These are phyloP conservation scores for Lepidium campestre DNA, from an alignment of 441 rosid species.

Conservation along the genomic window DNA sequence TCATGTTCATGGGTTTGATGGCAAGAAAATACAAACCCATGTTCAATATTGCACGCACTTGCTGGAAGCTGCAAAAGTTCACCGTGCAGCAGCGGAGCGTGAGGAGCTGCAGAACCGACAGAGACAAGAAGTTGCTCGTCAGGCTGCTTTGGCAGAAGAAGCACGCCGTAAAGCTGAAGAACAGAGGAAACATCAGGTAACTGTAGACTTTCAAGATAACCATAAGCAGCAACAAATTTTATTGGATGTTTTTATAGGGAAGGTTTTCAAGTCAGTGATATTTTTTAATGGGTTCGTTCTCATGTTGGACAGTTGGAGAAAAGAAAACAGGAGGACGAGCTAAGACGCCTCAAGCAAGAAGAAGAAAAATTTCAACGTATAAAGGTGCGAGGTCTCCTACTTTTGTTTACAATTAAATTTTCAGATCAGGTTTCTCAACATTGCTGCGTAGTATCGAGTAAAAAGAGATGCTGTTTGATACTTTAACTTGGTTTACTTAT, in stretches of 20 bases:
- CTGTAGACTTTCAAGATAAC: slow-evolving; percentile 12
- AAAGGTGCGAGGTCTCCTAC: slow-evolving; percentile 49
- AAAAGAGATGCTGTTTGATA: neutral
- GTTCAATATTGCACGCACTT: slow-evolving; percentile 97
- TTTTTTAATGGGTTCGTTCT: slow-evolving; percentile 22
- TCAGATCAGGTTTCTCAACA: neutral
- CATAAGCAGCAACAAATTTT: neutral
- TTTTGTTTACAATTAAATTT: neutral
- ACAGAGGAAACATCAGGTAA: slow-evolving; percentile 89
- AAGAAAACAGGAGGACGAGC: slow-evolving; percentile 94
- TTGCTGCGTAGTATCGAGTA: neutral
- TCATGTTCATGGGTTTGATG: slow-evolving; percentile 92
- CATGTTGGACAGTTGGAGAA: slow-evolving; percentile 68
- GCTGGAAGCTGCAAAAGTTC: slow-evolving; percentile 90
- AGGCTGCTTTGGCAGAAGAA: slow-evolving; percentile 95
- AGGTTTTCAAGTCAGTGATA: neutral
- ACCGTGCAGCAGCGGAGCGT: slow-evolving; percentile 93
- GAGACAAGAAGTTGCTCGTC: slow-evolving; percentile 95
- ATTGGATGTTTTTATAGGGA: neutral
- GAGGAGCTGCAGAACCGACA: slow-evolving; percentile 94
- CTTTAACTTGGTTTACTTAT: neutral
- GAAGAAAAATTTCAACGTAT: slow-evolving; percentile 90
- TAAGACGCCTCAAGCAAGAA: slow-evolving; percentile 77
- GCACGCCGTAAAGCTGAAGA: slow-evolving; percentile 99
- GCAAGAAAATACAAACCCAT: slow-evolving; percentile 96